phyloP scores from a whole-genome alignment of 371 early-diverging fungal genomes.

The Haplosporangium sp. region DNA sequence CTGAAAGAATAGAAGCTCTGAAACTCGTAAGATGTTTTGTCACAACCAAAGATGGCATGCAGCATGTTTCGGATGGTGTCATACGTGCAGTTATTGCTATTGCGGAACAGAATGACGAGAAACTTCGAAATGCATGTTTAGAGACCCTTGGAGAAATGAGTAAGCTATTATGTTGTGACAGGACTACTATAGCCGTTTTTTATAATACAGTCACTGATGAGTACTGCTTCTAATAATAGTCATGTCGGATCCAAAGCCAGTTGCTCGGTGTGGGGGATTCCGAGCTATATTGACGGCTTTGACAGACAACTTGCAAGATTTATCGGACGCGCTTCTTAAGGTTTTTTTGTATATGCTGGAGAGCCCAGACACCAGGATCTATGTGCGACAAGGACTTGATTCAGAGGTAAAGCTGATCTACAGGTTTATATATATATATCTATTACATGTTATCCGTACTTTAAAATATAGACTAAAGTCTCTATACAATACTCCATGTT shows the following conservation, averaged over 20 bases:
- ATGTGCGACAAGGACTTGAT: conserved; percentile 83
- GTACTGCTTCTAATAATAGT: conserved; percentile 21
- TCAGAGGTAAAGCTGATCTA: conserved; percentile 63
- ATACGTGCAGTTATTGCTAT: conserved; percentile 81
- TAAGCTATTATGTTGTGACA: conserved; percentile 36
- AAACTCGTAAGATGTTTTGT: conserved; percentile 78
- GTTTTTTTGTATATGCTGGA: conserved; percentile 82
- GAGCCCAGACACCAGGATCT: conserved; percentile 71
- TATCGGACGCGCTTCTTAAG: conserved; percentile 73
- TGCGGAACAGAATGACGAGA: conserved; percentile 84
- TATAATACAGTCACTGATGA: background rate
- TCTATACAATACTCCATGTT: conserved; percentile 13
- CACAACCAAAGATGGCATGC: conserved; percentile 63
- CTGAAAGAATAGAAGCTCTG: conserved; percentile 82
- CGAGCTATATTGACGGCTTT: conserved; percentile 77
- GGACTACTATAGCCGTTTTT: background rate
- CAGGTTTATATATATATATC: no score
- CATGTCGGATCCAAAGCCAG: conserved; percentile 68
- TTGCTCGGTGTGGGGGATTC: conserved; percentile 78
- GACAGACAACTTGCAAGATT: conserved; percentile 76
- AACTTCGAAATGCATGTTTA: conserved; percentile 75
- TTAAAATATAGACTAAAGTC: background rate
- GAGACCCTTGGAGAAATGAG: conserved; percentile 86
- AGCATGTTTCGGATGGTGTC: conserved; percentile 72
- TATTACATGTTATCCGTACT: no score